phyloP scores from a whole-genome alignment of 2,329 filamentous ascomycete species.

The Curvularia lunata region DNA sequence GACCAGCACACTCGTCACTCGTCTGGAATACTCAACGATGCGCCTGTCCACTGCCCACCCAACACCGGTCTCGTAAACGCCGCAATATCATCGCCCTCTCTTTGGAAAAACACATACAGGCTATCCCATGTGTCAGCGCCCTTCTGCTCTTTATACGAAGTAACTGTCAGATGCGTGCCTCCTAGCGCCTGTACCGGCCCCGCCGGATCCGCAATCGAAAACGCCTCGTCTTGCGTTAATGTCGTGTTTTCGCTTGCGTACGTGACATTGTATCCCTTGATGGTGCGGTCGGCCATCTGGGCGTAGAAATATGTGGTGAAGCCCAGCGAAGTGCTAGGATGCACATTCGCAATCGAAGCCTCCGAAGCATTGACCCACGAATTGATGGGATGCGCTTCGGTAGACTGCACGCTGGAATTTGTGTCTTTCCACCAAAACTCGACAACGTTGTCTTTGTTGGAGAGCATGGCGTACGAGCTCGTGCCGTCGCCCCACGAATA shows the following conservation, averaged over 20 bases:
- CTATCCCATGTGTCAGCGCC: slow-evolving; percentile 29
- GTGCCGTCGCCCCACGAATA: slow-evolving; percentile 52
- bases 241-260: slow-evolving; percentile 51
- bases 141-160: slow-evolving; percentile 38
- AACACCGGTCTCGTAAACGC: slow-evolving; percentile 34
- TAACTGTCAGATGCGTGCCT: slow-evolving; percentile 52
- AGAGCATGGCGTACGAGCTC: slow-evolving; percentile 53
- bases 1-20: not conserved
- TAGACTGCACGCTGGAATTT: slow-evolving; percentile 41
- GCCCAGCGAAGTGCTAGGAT: slow-evolving; percentile 50
- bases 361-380: slow-evolving; percentile 43
- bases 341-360: slow-evolving; percentile 44
- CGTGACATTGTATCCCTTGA: slow-evolving; percentile 51
- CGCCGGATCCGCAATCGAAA: slow-evolving; percentile 40
- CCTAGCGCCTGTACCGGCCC: slow-evolving; percentile 42
- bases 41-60: slow-evolving; percentile 41
- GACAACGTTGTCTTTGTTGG: slow-evolving; percentile 48
- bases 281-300: slow-evolving; percentile 45
- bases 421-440: slow-evolving; percentile 56
- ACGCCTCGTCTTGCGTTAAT: slow-evolving; percentile 35
- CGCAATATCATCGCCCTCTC: slow-evolving; percentile 38
- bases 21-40: slow-evolving; percentile 34
- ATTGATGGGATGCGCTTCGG: slow-evolving; percentile 50
- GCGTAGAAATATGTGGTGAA: slow-evolving; percentile 54
- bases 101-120: slow-evolving; percentile 46